Evolutionary conservation across 2,329 filamentous ascomycete species (phyloP).

Genomic region (Diaporthe longicolla): DNA sequence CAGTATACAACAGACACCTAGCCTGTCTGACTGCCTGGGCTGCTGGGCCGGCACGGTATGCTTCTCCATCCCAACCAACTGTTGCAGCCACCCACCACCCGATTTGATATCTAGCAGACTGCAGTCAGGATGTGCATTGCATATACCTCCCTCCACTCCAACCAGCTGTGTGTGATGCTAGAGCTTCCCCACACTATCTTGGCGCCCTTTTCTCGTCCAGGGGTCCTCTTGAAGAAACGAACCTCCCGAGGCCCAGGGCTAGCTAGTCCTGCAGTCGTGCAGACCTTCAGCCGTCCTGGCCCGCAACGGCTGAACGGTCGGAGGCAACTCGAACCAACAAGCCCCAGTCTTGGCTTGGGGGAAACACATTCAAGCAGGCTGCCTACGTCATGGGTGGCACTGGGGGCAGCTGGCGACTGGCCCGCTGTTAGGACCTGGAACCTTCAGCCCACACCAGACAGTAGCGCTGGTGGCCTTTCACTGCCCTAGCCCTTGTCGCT

Average conservation of each 20-base stretch:
- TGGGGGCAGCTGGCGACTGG: slow-evolving; percentile 7
- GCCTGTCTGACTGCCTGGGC: neutral
- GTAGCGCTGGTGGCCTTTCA: slow-evolving; percentile 10
- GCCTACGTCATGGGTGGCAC: slow-evolving; percentile 28
- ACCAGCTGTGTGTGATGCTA: neutral
- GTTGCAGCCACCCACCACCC: slow-evolving; percentile 9
- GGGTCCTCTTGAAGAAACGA: slow-evolving; percentile 28
- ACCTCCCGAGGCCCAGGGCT: slow-evolving; percentile 3
- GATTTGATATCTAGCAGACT: neutral
- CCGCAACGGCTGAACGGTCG: slow-evolving; percentile 28
- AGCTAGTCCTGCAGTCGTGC: slow-evolving; percentile 15
- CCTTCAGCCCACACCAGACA: neutral
- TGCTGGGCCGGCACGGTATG: neutral
- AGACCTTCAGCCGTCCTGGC: slow-evolving; percentile 19
- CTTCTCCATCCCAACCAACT: neutral
- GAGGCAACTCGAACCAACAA: neutral
- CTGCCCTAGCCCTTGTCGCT: neutral
- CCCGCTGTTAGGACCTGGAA: slow-evolving; percentile 2
- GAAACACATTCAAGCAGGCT: neutral
- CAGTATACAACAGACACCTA: neutral
- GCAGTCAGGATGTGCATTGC: neutral
- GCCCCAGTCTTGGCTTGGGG: slow-evolving; percentile 1
- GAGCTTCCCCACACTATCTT: slow-evolving; percentile 21
- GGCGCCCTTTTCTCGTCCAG: neutral
- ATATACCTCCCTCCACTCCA: slow-evolving; percentile 9